These are phyloP conservation scores for Mycena galericulata DNA, from an alignment of 768 basidiomycete species.

Conservation along the genomic window DNA sequence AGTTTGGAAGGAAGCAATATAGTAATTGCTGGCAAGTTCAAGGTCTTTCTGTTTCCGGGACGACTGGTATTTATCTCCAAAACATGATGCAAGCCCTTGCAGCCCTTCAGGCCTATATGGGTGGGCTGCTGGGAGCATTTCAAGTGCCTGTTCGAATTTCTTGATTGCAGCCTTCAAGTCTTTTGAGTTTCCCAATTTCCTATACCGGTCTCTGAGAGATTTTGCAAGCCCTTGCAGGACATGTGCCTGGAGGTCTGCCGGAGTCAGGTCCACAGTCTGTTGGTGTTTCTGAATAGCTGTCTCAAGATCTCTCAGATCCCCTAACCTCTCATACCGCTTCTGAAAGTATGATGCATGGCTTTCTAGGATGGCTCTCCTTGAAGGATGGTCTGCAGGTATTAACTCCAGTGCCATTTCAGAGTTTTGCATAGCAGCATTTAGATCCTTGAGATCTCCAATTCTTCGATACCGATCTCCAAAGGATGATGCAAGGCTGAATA, in stretches of 20 bases:
- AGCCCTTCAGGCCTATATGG: not conserved
- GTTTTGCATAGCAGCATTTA: not conserved
- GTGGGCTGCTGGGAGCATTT: not conserved
- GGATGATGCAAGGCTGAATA: too few relatives aligned
- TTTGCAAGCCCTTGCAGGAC: not conserved
- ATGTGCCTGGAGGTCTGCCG: not conserved
- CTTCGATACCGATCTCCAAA: not conserved
- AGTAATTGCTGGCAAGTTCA: not conserved
- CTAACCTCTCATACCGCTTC: not conserved
- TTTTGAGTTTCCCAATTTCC: not conserved
- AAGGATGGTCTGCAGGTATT: not conserved
- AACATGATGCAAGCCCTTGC: not conserved
- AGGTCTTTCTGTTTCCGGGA: not conserved
- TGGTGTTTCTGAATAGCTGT: conserved; percentile 42
- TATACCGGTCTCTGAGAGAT: not conserved
- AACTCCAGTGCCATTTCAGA: not conserved
- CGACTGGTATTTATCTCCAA: not conserved
- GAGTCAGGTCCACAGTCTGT: conserved; percentile 39
- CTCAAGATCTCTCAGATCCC: too few relatives aligned
- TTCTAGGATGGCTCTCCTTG: not conserved
- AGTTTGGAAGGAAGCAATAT: not conserved
- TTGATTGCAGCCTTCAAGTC: not conserved
- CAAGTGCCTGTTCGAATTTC: not conserved
- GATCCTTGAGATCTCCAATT: not conserved
- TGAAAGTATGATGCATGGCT: not conserved